phyloP scores from a whole-genome alignment of 352 stramenopile species.

The Thraustochytrium sp. region DNA sequence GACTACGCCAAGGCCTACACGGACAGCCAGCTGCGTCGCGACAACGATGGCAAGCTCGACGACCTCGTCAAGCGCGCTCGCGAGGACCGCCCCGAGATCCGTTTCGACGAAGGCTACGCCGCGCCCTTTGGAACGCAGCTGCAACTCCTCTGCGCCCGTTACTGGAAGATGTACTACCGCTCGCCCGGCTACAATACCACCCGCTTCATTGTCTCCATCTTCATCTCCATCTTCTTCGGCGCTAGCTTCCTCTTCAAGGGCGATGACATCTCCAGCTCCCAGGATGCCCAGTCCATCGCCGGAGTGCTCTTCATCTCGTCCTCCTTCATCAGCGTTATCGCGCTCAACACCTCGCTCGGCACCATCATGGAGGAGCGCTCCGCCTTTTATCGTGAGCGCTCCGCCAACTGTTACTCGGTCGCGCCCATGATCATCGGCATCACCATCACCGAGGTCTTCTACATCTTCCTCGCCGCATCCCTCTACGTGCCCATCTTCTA shows the following conservation, averaged over 20 bases:
- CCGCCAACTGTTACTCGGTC: slow-evolving; percentile 78
- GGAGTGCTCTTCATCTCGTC: slow-evolving; percentile 74
- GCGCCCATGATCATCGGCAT: slow-evolving; percentile 68
- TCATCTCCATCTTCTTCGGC: slow-evolving; percentile 56
- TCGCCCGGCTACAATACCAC: slow-evolving; percentile 53
- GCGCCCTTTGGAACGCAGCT: slow-evolving; percentile 45
- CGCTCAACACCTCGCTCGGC: slow-evolving; percentile 63
- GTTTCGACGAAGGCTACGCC: slow-evolving; percentile 53
- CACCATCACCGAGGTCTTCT: slow-evolving; percentile 73
- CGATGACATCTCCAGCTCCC: slow-evolving; percentile 36
- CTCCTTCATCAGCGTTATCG: slow-evolving; percentile 70
- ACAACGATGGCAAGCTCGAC: slow-evolving; percentile 51
- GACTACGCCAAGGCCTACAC: slow-evolving; percentile 57
- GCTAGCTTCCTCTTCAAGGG: slow-evolving; percentile 52
- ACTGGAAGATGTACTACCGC: slow-evolving; percentile 45
- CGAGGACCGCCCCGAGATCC: neutral
- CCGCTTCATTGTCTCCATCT: slow-evolving; percentile 53
- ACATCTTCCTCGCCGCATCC: slow-evolving; percentile 62
- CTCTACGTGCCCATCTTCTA: slow-evolving; percentile 59
- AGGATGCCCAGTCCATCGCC: slow-evolving; percentile 59
- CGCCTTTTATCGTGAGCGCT: slow-evolving; percentile 82
- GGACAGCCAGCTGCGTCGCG: slow-evolving; percentile 50
- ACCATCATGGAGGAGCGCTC: slow-evolving; percentile 69
- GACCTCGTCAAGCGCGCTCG: neutral
- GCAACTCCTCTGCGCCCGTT: neutral